Conservation (phyloP, 2,329 filamentous ascomycete species). For the Chaetomium globosum region DNA sequence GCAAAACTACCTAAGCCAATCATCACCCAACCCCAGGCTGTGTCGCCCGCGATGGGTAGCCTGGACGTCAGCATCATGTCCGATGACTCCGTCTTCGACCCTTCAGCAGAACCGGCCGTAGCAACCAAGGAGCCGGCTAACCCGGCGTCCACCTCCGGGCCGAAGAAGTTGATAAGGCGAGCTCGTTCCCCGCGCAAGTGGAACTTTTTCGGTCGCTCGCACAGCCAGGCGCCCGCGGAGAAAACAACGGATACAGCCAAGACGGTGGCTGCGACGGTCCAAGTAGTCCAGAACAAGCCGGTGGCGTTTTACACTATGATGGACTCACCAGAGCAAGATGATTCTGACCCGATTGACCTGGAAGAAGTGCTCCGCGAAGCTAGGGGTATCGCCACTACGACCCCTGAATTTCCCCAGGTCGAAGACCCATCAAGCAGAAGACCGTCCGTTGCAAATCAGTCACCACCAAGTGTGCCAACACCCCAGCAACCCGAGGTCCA, state of each 20-base stretch:
- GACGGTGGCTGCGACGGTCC: conserved; percentile 53
- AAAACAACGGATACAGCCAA: conserved; percentile 47
- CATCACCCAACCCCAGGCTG: conserved; percentile 45
- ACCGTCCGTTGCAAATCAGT: conserved; percentile 26
- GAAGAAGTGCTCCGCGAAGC: conserved; percentile 56
- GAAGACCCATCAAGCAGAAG: conserved; percentile 21
- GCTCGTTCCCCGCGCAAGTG: conserved; percentile 61
- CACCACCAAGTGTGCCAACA: background rate
- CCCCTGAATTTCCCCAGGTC: conserved; percentile 23
- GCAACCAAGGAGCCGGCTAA: conserved; percentile 39
- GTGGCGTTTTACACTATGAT: conserved; percentile 65
- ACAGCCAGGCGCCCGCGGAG: conserved; percentile 45
- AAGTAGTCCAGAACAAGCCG: conserved; percentile 53
- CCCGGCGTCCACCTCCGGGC: conserved; percentile 32
- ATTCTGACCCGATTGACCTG: conserved; percentile 45
- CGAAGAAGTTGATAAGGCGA: conserved; percentile 61
- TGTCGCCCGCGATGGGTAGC: conserved; percentile 57
- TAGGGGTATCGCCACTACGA: conserved; percentile 43
- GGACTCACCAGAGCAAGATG: conserved; percentile 59
- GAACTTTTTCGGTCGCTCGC: conserved; percentile 64
- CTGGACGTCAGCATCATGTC: conserved; percentile 60
- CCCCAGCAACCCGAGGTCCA: background rate
- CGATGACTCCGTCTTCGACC: conserved; percentile 56
- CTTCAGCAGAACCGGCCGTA: conserved; percentile 44
- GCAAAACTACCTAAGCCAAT: conserved; percentile 58